These are phyloP conservation scores for Celoporthe dispersa DNA, from an alignment of 2,329 filamentous ascomycete species.

Conservation along the genomic window DNA sequence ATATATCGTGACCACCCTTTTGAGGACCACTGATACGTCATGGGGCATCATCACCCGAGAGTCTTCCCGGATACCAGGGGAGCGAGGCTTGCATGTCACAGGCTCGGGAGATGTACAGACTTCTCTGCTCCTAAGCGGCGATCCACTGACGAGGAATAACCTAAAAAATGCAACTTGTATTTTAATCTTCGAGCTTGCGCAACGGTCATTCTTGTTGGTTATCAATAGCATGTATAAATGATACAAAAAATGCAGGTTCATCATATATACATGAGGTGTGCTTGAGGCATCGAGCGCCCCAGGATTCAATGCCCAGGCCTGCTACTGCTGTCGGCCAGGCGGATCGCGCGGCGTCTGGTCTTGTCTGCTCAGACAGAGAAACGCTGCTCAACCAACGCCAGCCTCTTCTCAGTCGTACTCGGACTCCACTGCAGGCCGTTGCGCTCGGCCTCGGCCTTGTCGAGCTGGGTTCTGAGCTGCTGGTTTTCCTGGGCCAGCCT, in stretches of 20 bases:
- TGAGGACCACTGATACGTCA: not conserved
- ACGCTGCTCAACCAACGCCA: not conserved
- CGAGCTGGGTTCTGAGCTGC: not conserved
- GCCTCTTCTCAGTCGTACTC: not conserved
- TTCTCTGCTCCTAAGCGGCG: no score
- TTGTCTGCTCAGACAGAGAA: not conserved
- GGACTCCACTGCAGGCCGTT: not conserved
- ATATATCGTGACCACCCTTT: not conserved
- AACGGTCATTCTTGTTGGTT: not conserved
- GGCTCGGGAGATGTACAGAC: not conserved
- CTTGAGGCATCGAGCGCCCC: not conserved
- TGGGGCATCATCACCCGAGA: not conserved
- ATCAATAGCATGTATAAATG: not conserved
- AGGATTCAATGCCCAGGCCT: not conserved
- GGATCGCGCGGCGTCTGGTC: not conserved
- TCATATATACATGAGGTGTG: not conserved
- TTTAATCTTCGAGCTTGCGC: not conserved
- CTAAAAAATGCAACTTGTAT: not conserved
- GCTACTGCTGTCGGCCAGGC: not conserved
- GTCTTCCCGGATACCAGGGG: not conserved
- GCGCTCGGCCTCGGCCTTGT: slow-evolving; percentile 3
- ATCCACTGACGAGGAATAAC: not conserved
- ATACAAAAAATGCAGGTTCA: not conserved
- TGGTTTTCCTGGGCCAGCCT: not conserved
- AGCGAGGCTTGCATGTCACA: not conserved